Conservation (phyloP, 2,329 filamentous ascomycete species). For the Thielaviopsis musarum region DNA sequence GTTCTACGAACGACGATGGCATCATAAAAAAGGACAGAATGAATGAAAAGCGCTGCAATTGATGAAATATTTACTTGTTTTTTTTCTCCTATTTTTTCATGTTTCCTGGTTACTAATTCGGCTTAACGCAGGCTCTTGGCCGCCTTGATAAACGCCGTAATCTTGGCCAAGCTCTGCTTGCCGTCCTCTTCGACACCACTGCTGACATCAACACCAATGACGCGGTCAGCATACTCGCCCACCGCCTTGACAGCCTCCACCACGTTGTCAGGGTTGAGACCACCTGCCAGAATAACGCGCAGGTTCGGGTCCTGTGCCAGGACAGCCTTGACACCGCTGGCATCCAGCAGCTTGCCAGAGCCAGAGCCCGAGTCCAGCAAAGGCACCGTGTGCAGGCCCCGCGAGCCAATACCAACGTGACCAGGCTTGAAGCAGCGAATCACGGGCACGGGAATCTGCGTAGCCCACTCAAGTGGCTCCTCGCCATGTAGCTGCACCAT, state of each 20-base stretch:
- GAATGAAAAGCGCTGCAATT: no score
- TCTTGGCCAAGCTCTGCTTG: slow-evolving; percentile 64
- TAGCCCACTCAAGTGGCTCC: slow-evolving; percentile 85
- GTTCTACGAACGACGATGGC: neutral
- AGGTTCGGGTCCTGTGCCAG: slow-evolving; percentile 55
- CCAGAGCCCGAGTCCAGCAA: slow-evolving; percentile 78
- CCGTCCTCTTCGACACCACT: slow-evolving; percentile 82
- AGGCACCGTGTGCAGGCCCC: slow-evolving; percentile 70
- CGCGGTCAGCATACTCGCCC: slow-evolving; percentile 37
- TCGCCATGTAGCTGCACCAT: slow-evolving; percentile 84
- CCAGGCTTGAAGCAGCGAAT: slow-evolving; percentile 69
- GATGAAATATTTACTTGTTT: no score
- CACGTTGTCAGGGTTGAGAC: slow-evolving; percentile 67
- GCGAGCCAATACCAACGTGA: slow-evolving; percentile 50
- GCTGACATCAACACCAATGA: slow-evolving; percentile 81
- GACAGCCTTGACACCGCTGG: slow-evolving; percentile 47
- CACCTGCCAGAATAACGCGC: slow-evolving; percentile 68
- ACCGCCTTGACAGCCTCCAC: slow-evolving; percentile 44
- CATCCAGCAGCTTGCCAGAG: slow-evolving; percentile 62
- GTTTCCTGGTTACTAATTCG: neutral
- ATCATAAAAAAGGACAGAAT: no score
- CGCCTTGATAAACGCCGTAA: slow-evolving; percentile 59
- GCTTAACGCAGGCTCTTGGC: slow-evolving; percentile 43
- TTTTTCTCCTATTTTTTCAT: neutral
- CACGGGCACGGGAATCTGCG: slow-evolving; percentile 78